Conservation (phyloP, 257 asterid species). For the Solanum etuberosum region DNA sequence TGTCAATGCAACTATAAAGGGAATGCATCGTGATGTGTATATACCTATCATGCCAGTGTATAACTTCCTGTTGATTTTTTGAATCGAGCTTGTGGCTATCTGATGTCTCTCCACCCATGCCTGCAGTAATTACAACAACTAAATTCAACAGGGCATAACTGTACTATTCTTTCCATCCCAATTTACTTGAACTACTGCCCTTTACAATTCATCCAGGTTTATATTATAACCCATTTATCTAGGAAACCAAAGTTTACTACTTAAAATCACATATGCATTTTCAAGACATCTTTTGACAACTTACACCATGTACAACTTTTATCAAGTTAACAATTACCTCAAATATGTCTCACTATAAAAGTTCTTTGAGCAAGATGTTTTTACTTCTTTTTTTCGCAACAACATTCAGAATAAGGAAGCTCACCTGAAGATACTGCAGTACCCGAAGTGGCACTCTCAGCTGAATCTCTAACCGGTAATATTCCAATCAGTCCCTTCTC, state of each 20-base stretch:
- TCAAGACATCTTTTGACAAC: neutral
- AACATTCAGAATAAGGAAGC: neutral
- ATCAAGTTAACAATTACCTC: neutral
- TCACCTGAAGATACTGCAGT: conserved; percentile 55
- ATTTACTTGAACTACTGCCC: neutral
- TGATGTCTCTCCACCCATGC: conserved; percentile 31
- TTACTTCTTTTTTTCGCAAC: neutral
- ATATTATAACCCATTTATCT: neutral
- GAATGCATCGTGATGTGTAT: neutral
- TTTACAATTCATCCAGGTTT: neutral
- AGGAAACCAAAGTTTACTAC: neutral
- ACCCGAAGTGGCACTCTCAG: conserved; percentile 37
- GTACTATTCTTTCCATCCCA: neutral
- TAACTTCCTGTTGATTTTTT: conserved; percentile 70
- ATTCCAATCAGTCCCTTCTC: conserved; percentile 94
- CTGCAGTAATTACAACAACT: conserved; percentile 16
- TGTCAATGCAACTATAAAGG: neutral
- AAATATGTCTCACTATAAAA: neutral
- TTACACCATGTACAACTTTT: neutral
- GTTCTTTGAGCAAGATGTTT: neutral
- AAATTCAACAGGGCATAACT: neutral
- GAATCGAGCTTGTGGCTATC: conserved; percentile 62
- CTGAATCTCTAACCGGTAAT: conserved; percentile 87
- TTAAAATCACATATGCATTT: neutral
- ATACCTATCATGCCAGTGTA: conserved; percentile 96